phyloP scores from a whole-genome alignment of 2,329 filamentous ascomycete genomes.

The Apiospora aurea region DNA sequence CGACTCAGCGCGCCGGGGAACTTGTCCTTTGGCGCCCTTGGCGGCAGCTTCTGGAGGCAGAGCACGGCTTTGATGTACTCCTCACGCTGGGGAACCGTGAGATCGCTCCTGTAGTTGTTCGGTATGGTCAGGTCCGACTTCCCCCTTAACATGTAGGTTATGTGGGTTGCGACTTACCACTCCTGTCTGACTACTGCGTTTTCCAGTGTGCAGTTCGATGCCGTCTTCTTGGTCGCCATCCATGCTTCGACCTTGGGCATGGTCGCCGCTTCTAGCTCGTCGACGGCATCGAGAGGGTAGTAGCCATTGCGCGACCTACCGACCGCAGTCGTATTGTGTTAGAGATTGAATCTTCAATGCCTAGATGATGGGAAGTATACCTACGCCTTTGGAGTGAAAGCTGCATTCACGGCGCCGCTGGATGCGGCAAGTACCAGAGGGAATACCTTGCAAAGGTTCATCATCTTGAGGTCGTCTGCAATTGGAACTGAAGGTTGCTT shows the following conservation, averaged over 20 bases:
- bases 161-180: slow-evolving; percentile 35
- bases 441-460: background rate
- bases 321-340: fast-evolving
- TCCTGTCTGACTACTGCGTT: slow-evolving; percentile 39
- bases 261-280: slow-evolving; percentile 39
- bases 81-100: slow-evolving; percentile 37
- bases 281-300: slow-evolving; percentile 41
- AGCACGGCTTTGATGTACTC: slow-evolving; percentile 40
- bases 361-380: background rate
- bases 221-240: slow-evolving; percentile 34
- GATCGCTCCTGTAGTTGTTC: slow-evolving; percentile 37
- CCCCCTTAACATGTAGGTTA: no score
- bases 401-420: background rate
- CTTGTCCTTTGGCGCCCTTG: slow-evolving; percentile 33
- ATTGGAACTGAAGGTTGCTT: background rate
- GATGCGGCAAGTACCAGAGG: background rate
- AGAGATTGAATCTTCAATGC: background rate
- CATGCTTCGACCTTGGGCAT: slow-evolving; percentile 40
- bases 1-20: slow-evolving; percentile 41
- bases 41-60: slow-evolving; percentile 40
- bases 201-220: slow-evolving; percentile 39
- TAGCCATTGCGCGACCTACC: background rate
- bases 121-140: background rate
- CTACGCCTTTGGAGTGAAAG: background rate
- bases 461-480: background rate